Evolutionary conservation across 1,284 basidiomycete genomes (phyloP).

Genomic region (Apiotrichum mycotoxinovorans): DNA sequence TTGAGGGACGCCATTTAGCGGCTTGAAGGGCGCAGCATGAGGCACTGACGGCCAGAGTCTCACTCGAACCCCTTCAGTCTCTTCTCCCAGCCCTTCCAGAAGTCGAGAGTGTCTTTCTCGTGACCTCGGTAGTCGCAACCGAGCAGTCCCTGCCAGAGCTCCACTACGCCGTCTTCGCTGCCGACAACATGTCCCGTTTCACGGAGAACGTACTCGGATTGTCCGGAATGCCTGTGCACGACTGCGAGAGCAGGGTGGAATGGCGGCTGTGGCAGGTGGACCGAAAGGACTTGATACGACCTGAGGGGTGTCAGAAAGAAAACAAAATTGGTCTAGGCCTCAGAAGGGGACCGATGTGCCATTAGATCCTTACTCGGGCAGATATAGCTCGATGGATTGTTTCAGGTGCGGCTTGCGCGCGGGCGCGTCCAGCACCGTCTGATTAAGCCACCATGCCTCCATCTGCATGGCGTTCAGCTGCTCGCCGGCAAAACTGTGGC

Average conservation of each 20-base stretch:
- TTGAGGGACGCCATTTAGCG: too few relatives aligned
- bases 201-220: constrained; percentile 27
- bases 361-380: constrained; percentile 35
- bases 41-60: too few relatives aligned
- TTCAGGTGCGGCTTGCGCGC: neutral
- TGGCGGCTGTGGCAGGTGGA: constrained; percentile 21
- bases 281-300: constrained; percentile 31
- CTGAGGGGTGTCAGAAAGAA: constrained; percentile 7
- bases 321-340: neutral
- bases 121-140: constrained; percentile 28
- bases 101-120: constrained; percentile 6
- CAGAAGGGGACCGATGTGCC: too few relatives aligned
- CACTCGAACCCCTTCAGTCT: neutral
- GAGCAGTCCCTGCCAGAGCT: constrained; percentile 37
- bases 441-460: constrained; percentile 29
- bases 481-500: constrained; percentile 29
- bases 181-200: constrained; percentile 41
- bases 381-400: constrained; percentile 27
- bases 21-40: too few relatives aligned
- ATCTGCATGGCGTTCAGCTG: constrained; percentile 26
- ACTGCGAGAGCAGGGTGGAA: constrained; percentile 27
- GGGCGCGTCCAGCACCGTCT: neutral
- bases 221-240: constrained; percentile 28
- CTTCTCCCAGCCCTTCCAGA: constrained; percentile 31
- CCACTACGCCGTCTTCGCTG: constrained; percentile 30